Evolutionary conservation across 1,284 basidiomycete species (phyloP).

Genomic region (Trametes polyzona): DNA sequence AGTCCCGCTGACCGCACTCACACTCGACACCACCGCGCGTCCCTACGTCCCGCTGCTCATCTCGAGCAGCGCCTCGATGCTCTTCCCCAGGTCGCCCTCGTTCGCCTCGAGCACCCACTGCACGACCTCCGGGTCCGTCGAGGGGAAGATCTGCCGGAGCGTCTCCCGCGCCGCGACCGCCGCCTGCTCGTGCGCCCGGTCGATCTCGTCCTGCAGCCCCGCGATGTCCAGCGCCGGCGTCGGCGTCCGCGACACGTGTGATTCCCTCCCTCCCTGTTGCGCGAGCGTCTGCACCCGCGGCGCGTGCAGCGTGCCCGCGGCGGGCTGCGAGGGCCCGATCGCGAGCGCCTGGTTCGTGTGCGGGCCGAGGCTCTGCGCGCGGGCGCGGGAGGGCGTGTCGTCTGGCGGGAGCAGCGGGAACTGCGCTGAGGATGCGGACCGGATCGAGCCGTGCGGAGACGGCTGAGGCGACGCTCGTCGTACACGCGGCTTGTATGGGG

Average conservation of each 20-base stretch:
- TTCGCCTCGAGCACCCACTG: constrained; percentile 89
- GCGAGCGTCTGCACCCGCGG: constrained; percentile 46
- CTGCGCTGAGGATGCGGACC: constrained; percentile 36
- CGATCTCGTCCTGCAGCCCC: constrained; percentile 79
- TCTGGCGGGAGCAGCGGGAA: constrained; percentile 40
- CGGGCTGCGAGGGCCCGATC: constrained; percentile 44
- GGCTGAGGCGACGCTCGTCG: constrained; percentile 45
- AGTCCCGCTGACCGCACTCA: background rate
- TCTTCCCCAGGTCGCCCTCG: constrained; percentile 85
- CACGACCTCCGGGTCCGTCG: constrained; percentile 78
- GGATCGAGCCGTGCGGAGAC: constrained; percentile 29
- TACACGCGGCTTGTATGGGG: constrained; percentile 76
- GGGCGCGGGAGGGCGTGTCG: constrained; percentile 52
- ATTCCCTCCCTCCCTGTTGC: constrained; percentile 23
- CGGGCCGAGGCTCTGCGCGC: constrained; percentile 30
- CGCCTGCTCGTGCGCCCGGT: constrained; percentile 71
- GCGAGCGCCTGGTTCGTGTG: constrained; percentile 47
- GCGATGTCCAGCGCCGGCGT: constrained; percentile 72
- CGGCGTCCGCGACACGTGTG: constrained; percentile 63
- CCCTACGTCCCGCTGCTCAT: constrained; percentile 59
- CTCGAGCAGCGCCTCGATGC: constrained; percentile 85
- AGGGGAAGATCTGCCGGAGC: constrained; percentile 85
- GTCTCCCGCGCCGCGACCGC: constrained; percentile 71
- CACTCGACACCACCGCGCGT: background rate
- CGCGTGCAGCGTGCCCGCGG: constrained; percentile 39